Evolutionary conservation across 2,329 filamentous ascomycete genomes (phyloP).

Genomic region (Aspergillus brunneoviolaceus): DNA sequence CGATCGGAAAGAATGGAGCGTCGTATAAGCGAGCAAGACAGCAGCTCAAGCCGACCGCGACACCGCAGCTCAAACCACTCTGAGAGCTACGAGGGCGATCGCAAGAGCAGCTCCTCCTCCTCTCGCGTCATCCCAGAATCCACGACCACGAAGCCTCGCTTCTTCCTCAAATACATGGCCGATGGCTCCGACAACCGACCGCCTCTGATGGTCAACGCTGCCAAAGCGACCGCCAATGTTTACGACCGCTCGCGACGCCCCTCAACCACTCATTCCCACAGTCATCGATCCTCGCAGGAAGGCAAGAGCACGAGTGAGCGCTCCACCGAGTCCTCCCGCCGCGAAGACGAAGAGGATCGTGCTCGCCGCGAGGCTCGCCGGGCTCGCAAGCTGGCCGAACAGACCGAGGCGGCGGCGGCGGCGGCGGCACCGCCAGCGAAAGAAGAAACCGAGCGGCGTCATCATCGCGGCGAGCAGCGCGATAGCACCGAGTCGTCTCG

Average conservation of each 20-base stretch:
- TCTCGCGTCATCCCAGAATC: conserved; percentile 27
- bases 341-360: conserved; percentile 31
- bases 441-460: conserved; percentile 24
- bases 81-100: conserved; percentile 24
- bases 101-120: conserved; percentile 27
- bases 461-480: conserved; percentile 18
- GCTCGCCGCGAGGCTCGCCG: conserved; percentile 26
- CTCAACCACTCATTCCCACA: conserved; percentile 31
- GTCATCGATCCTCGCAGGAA: conserved; percentile 29
- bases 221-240: conserved; percentile 32
- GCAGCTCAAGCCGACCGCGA: conserved; percentile 7
- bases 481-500: conserved; percentile 3
- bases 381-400: conserved; percentile 23
- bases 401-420: conserved; percentile 21
- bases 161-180: conserved; percentile 39
- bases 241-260: conserved; percentile 29
- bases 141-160: conserved; percentile 24
- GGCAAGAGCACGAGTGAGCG: conserved; percentile 25
- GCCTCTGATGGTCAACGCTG: conserved; percentile 39
- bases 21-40: conserved; percentile 8
- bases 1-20: conserved; percentile 3
- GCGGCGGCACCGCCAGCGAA: not conserved
- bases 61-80: conserved; percentile 26
- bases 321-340: conserved; percentile 27
- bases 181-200: conserved; percentile 42